phyloP scores from a whole-genome alignment of 2,329 filamentous ascomycete genomes.

The Paradendryphiella salina region DNA sequence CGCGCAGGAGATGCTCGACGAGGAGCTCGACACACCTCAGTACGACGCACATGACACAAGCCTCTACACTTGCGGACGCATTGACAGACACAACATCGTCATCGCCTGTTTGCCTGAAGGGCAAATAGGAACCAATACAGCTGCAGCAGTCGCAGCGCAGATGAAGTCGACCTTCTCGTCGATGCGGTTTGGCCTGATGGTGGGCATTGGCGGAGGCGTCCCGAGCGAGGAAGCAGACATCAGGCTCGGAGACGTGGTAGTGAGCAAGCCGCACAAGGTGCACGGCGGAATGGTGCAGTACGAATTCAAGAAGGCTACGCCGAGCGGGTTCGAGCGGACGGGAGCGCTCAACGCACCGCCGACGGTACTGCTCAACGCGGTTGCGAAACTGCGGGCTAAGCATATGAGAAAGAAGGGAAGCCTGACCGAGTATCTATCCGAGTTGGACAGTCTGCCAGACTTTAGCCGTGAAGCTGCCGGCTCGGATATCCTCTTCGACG shows the following conservation, averaged over 20 bases:
- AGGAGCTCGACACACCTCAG: too few relatives aligned
- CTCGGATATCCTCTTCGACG: constrained; percentile 20
- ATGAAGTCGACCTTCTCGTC: constrained; percentile 34
- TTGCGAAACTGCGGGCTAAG: constrained; percentile 8
- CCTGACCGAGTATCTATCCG: neutral
- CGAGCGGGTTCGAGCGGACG: constrained; percentile 9
- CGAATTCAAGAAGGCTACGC: constrained; percentile 7
- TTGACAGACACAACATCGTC: too few relatives aligned
- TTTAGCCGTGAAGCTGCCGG: constrained; percentile 5
- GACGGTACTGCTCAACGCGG: constrained; percentile 13
- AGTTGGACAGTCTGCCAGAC: neutral
- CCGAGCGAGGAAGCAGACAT: constrained; percentile 12
- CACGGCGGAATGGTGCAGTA: constrained; percentile 8
- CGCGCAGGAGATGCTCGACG: too few relatives aligned
- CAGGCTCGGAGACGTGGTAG: constrained; percentile 12
- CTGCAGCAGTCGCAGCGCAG: constrained; percentile 35
- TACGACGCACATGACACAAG: too few relatives aligned
- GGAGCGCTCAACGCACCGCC: constrained; percentile 16
- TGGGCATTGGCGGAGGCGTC: constrained; percentile 47
- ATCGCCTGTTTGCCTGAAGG: constrained; percentile 38
- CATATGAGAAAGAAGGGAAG: neutral
- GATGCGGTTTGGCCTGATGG: constrained; percentile 48
- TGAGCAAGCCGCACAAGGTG: neutral
- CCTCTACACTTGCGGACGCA: too few relatives aligned
- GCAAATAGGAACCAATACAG: constrained; percentile 36